Evolutionary conservation across 345 rosid genomes (phyloP), one percentile per base, ranked within the genome.

Genomic region (Salix arbutifolia): DNA sequence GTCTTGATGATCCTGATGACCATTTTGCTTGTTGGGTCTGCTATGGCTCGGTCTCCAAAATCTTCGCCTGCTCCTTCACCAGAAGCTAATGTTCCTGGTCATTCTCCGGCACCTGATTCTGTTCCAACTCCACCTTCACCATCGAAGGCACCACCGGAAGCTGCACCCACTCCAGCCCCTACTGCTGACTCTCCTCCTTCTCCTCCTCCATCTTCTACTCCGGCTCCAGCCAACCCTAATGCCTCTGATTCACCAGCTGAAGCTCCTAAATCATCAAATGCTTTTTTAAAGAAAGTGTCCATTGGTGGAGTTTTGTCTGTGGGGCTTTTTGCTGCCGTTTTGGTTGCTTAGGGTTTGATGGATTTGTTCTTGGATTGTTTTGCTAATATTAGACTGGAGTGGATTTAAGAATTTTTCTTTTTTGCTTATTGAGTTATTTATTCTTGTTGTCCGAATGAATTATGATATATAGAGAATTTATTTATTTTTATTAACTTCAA

Each of bases 41-140:
- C 74, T 13, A 71, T 73, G 17, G 84, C 83, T n/a, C 83, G 80
- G 35, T 80, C 87, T 67, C 84, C 85, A 1, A 75, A 82, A 16
- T 77, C 85, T 66, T 82, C 79, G 0, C 77, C 80, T 40, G 5
- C 4, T 40, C 58, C 83, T 14, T 78, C 52, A 23, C 60, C 61
- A 9, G 31, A 25, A 28, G 60, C 52, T 8, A 37, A 81, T 81
- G 72, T 14, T 46, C 52, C 52, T 14, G 19, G 4, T 46, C 52
- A 46, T 4, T 46, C 82, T 53, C 53, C 67, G 23, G 31, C 85
- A 8, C 77, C 70, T 8, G 25, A 68, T 0, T 71, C 85, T 4
- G 69, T 80, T 58, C 35, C 26, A 6, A 73, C 40, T 58, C 67
- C 76, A 1, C 37, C 68, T 8, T 28, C 76, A 73, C 25, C 68